phyloP scores from a whole-genome alignment of 2,329 filamentous ascomycete species.

The Aspergillus intermedius region DNA sequence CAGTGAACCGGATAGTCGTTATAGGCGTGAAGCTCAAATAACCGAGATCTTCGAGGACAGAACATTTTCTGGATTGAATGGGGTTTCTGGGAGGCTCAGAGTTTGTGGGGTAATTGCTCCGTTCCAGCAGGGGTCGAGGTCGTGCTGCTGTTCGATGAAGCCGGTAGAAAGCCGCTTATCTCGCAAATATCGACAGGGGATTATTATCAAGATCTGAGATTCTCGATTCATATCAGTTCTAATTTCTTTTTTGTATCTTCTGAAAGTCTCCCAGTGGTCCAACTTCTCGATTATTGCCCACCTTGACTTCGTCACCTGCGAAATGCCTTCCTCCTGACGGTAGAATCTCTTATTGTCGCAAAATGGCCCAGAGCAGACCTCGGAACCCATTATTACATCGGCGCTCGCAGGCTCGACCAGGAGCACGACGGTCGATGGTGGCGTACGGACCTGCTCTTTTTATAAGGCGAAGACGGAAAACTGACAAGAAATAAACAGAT shows the following conservation, averaged over 20 bases:
- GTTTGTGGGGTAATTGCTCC: background rate
- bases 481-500: constrained; percentile 11
- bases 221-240: background rate
- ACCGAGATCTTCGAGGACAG: background rate
- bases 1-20: background rate
- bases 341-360: background rate
- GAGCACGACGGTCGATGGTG: constrained; percentile 19
- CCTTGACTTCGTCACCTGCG: background rate
- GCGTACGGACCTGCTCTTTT: constrained; percentile 12
- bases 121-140: background rate
- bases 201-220: background rate
- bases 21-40: no score
- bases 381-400: constrained; percentile 6
- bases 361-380: constrained; percentile 9
- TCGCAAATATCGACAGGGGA: background rate
- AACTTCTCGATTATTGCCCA: background rate
- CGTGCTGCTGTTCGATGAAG: background rate
- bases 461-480: background rate
- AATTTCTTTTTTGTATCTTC: background rate
- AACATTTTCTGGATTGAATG: no score
- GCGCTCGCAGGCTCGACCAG: constrained; percentile 15
- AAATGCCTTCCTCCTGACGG: constrained; percentile 1
- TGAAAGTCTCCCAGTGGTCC: background rate
- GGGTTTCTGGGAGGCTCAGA: no score
- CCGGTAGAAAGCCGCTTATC: background rate